Evolutionary conservation across 345 rosid genomes (phyloP), one percentile per base, ranked within the genome.

Genomic region (Pistacia vera): DNA sequence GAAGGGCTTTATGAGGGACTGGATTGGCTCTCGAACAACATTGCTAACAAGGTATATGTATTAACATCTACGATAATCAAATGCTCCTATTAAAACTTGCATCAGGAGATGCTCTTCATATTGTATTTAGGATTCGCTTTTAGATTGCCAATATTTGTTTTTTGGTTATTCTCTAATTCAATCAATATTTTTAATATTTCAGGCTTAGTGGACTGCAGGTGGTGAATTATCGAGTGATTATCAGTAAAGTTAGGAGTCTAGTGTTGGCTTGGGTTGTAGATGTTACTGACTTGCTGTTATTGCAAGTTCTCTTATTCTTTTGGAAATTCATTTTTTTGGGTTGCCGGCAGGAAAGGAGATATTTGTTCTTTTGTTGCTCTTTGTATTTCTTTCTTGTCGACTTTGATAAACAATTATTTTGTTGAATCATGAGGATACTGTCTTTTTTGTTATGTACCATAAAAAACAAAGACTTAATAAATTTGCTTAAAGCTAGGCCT

Each of bases 281-380:
- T 59, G 85, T 79, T 65, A 75, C 82, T 17, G 67, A 36, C 67
- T 63, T 46, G 79, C 85, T 14, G 71, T 82, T 64, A 72, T 16
- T 67, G 22, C 75, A 70, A 74, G 73, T 44, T 59, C 77, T 49
- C 4, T 16, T 28, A 10, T 48, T 60, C 20, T 11, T 63, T 38
- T 41, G 2, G n/a, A 20, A 58, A 28, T 54, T 51, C 28, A 2
- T 4, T 5, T 44, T 46, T n/a, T 56, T 33, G 11, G 18, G 11
- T 6, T 18, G 38, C 25, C 35, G 36, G 49, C 16, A 2, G 73
- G 62, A 69, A 9, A 51, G 58, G 44, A 71, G 64, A 46, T 20
- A 48, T 7, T 49, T 22, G 17, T 38, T 41, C 25, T 20, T 72
- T 20, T 16, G 14, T 11, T 9, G 11, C 14, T 48, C 54, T 68